phyloP scores from a whole-genome alignment of 257 asterid genomes.

The Dorcoceras hygrometricum region DNA sequence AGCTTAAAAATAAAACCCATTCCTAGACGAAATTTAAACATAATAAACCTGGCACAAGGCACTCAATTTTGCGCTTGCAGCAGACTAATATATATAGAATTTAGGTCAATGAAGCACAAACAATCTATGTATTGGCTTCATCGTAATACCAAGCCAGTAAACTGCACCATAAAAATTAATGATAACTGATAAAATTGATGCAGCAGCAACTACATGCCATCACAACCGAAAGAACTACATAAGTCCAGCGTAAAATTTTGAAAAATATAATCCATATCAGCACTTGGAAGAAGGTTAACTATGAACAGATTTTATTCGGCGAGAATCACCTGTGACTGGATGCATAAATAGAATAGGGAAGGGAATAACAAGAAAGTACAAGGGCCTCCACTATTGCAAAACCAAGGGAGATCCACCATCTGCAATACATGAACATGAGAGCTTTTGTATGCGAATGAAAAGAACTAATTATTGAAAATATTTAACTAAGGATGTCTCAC shows the following conservation, averaged over 20 bases:
- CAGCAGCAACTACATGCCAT: neutral
- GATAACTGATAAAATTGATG: neutral
- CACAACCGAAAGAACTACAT: neutral
- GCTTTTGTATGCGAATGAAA: conserved; percentile 3
- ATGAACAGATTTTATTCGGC: conserved; percentile 6
- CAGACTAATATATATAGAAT: neutral
- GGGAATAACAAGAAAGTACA: conserved; percentile 77
- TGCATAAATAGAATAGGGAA: conserved; percentile 87
- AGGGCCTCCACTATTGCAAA: conserved; percentile 80
- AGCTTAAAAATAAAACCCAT: neutral
- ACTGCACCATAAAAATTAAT: too few relatives aligned
- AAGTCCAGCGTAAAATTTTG: neutral
- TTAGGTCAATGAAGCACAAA: neutral
- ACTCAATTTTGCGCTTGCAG: neutral
- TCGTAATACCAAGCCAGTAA: neutral
- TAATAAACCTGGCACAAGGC: neutral
- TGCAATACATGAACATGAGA: conserved; percentile 30
- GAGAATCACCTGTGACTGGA: conserved; percentile 77
- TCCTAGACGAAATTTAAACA: neutral
- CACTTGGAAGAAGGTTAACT: conserved; percentile 10
- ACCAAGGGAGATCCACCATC: conserved; percentile 99
- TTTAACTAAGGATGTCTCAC: conserved; percentile 49
- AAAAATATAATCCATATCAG: neutral
- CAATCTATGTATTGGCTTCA: neutral
- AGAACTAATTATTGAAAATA: conserved; percentile 21